Evolutionary conservation across 2,329 filamentous ascomycete genomes (phyloP).

Genomic region (Fusarium sp.): DNA sequence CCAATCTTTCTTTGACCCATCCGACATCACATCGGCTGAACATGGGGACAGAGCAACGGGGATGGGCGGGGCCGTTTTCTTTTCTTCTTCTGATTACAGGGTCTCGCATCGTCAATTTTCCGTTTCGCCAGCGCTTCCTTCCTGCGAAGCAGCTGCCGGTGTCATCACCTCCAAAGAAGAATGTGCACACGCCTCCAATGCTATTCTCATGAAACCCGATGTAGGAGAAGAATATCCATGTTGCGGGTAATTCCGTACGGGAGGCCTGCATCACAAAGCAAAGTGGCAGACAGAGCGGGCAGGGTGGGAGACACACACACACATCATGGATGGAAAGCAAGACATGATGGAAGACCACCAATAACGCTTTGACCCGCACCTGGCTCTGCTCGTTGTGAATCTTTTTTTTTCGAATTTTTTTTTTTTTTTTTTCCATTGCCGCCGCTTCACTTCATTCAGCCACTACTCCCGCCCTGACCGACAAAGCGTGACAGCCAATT

Average conservation of each 20-base stretch:
- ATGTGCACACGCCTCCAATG: background rate
- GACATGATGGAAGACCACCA: background rate
- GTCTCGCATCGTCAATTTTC: constrained; percentile 3
- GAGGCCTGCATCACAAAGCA: constrained; percentile 1
- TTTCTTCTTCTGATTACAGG: constrained; percentile 17
- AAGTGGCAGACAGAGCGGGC: background rate
- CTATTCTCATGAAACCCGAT: background rate
- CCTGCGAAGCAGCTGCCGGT: background rate
- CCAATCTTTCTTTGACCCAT: constrained; percentile 33
- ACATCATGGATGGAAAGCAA: background rate
- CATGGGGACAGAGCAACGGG: constrained; percentile 13
- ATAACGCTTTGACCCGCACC: constrained; percentile 26
- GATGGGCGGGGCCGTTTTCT: constrained; percentile 3
- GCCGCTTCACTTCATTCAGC: constrained; percentile 21
- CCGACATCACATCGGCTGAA: background rate
- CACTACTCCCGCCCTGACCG: constrained; percentile 27
- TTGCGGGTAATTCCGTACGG: background rate
- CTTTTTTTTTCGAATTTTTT: background rate
- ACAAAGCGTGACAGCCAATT: constrained; percentile 27
- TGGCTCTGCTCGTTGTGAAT: background rate
- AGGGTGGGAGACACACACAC: background rate
- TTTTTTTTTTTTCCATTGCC: background rate
- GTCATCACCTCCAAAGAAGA: background rate
- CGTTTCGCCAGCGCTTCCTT: constrained; percentile 7
- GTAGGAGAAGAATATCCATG: background rate